Evolutionary conservation across 2,329 filamentous ascomycete species (phyloP), one percentile per base, ranked within the genome.

Genomic region (Myriosclerotinia scirpicola): DNA sequence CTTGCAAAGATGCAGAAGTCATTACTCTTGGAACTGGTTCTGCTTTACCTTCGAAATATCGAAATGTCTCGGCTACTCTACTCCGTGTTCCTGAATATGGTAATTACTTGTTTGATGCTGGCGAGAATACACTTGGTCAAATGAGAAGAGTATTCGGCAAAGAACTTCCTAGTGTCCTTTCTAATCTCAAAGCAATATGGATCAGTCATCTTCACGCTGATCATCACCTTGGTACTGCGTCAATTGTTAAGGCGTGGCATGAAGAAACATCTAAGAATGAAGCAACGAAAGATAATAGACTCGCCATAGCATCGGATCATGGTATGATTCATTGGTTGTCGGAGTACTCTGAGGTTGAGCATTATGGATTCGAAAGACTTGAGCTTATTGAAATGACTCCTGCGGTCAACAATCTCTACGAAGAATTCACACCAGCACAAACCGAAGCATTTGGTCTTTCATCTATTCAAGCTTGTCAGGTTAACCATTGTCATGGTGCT

Each of bases 191-290:
- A 64, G 86, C 87, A 71, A 89, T 99, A 69, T 96, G 92, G 87
- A 95, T 99, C 78, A 96, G 92, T 77, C 95, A 99, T 79, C 82
- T 96, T 69, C 95, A 99, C 78, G 95, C 95, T 5, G 95, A 99
- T 79, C 95, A 99, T 78, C 95, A 98, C 75, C 84, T 99, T 26
- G 95, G 95, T 38, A 91, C 88, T 0, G 83, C 86, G n/a, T 85
- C 88, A 7, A 81, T 98, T n/a, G 86, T 98, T 74, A 88, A 86
- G 73, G 91, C 90, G 7, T 97, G 93, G 91, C 87, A 91, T 71
- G 73, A 81, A 65, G 83, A 87, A 54, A 71, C 77, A 22, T 67
- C 72, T 14, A 68, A 80, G 79, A 69, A 84, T 79, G 52, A 80
- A 74, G 7, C 77, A 73, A 67, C 77, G 69, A 52, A 70, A 69